Evolutionary conservation across 805 yeast genomes (phyloP).

Genomic region (Wickerhamiella sergipiensis): DNA sequence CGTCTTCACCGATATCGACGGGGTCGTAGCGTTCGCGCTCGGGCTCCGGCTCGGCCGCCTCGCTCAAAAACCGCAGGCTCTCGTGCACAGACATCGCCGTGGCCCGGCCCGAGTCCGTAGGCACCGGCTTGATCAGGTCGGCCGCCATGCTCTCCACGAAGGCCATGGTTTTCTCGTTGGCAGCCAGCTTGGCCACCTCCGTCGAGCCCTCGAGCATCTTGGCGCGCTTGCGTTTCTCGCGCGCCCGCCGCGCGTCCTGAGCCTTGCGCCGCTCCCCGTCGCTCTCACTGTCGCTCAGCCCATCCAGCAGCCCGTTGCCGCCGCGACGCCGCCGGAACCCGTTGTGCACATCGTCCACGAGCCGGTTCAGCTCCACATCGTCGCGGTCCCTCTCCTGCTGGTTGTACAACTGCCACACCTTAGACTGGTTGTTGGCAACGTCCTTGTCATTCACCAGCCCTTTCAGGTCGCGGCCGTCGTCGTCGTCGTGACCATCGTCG

Average conservation of each 20-base stretch:
- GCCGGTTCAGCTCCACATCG: constrained; percentile 9
- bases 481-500: constrained; percentile 8
- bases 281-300: constrained; percentile 4
- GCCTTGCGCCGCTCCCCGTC: constrained; percentile 3
- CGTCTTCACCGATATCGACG: neutral
- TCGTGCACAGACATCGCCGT: constrained; percentile 10
- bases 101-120: neutral
- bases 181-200: constrained; percentile 12
- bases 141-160: constrained; percentile 15
- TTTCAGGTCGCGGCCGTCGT: constrained; percentile 9
- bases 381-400: constrained; percentile 15
- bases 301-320: constrained; percentile 3
- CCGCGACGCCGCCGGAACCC: constrained; percentile 12
- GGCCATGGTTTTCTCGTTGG: constrained; percentile 8
- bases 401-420: constrained; percentile 5
- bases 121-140: constrained; percentile 9
- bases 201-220: constrained; percentile 8
- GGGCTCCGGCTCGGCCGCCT: constrained; percentile 3
- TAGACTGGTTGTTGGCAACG: constrained; percentile 3
- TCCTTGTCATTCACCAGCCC: constrained; percentile 11
- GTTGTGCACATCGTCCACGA: constrained; percentile 16
- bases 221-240: constrained; percentile 6
- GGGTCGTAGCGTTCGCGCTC: neutral
- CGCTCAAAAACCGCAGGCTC: constrained; percentile 9
- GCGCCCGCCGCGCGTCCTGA: constrained; percentile 4